A percentile compares a stretch with the other conserved stretches of the same genome.
These are phyloP conservation scores for Rhizopus sp. DNA, from an alignment of 371 early-diverging fungal species.

Conservation along the genomic window DNA sequence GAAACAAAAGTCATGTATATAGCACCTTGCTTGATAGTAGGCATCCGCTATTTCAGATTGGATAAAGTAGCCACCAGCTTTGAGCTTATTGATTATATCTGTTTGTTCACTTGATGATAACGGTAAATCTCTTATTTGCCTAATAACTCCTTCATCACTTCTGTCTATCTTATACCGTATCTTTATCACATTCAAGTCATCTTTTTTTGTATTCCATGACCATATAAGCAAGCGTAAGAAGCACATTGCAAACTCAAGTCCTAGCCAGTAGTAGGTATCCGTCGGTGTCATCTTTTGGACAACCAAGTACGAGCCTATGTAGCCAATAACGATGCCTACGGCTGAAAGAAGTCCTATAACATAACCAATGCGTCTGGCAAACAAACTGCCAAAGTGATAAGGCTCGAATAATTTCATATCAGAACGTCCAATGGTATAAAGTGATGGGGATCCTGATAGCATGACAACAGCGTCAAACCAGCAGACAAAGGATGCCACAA, in stretches of 20 bases:
- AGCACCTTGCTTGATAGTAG: too few species aligned
- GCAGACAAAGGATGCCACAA: not conserved
- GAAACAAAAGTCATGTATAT: too few species aligned
- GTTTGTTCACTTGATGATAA: too few species aligned
- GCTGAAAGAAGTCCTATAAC: not conserved
- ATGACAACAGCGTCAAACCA: not conserved
- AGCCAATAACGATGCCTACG: not conserved
- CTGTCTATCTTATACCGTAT: not conserved
- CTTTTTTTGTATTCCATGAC: not conserved
- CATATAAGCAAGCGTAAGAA: not conserved
- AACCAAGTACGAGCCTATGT: not conserved
- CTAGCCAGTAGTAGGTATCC: not conserved
- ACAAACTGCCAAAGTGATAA: not conserved
- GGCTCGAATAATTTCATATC: not conserved
- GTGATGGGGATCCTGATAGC: not conserved
- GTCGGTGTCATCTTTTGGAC: not conserved
- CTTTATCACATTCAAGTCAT: not conserved
- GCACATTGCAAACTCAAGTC: not conserved
- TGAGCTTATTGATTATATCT: too few species aligned
- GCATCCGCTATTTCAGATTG: too few species aligned
- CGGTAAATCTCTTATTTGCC: not conserved
- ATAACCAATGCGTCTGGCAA: not conserved
- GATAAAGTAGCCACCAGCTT: too few species aligned
- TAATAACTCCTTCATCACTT: not conserved
- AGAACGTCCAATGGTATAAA: too few species aligned